Percentiles rank a stretch among this genome's conserved stretches.
These are phyloP conservation scores for Mycena chlorophos DNA, from an alignment of 768 basidiomycete genomes.

Conservation along the genomic window DNA sequence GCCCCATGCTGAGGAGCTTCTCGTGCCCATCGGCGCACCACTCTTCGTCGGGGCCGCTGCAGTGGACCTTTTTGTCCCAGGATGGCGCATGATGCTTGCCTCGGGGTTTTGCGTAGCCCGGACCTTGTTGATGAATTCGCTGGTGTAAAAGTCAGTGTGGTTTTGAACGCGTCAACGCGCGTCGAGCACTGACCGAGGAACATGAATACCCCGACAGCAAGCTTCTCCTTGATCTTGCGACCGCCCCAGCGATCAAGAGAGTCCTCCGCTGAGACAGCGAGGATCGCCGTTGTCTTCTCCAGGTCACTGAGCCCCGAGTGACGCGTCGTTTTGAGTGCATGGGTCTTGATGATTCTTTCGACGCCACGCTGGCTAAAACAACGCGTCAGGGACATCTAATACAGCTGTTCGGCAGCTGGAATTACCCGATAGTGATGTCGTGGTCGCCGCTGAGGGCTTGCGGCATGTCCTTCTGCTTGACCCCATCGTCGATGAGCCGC, in stretches of 20 bases:
- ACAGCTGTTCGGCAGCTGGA: not conserved
- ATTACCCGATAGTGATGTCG: not conserved
- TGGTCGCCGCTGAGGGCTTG: not conserved
- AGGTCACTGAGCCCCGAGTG: slow-evolving; percentile 3
- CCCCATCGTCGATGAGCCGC: not conserved
- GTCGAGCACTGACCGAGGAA: not conserved
- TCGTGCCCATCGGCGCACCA: slow-evolving; percentile 33
- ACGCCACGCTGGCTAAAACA: not conserved
- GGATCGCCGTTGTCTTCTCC: slow-evolving; percentile 4
- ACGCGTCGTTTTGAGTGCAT: slow-evolving; percentile 1
- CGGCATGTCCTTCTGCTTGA: slow-evolving; percentile 2
- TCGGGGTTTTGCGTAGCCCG: not conserved
- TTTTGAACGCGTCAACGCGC: too few relatives aligned
- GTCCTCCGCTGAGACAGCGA: slow-evolving; percentile 3
- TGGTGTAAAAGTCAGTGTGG: not conserved
- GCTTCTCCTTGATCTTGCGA: slow-evolving; percentile 10
- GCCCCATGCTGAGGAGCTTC: slow-evolving; percentile 28
- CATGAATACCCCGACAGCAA: not conserved
- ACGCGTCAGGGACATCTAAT: not conserved
- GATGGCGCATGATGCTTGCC: slow-evolving; percentile 6
- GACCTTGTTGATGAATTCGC: slow-evolving; percentile 4
- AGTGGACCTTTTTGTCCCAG: slow-evolving; percentile 25
- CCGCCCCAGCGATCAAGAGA: slow-evolving; percentile 4
- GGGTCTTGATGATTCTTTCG: slow-evolving; percentile 1
- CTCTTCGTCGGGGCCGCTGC: slow-evolving; percentile 30